Evolutionary conservation across 1,139 yeast species (phyloP).

Genomic region (Candida tetrigidarum): DNA sequence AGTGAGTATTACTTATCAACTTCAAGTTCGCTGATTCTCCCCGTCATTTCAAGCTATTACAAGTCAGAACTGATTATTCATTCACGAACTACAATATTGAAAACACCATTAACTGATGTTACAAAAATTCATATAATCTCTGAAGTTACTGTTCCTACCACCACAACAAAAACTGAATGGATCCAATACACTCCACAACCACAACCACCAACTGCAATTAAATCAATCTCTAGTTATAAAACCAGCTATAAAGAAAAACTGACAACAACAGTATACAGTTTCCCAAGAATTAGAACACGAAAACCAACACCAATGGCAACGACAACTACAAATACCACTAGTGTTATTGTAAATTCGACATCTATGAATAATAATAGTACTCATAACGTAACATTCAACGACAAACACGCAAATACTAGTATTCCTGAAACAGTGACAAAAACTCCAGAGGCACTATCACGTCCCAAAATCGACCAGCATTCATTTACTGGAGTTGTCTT

Average conservation of each 20-base stretch:
- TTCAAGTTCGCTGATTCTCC: background rate
- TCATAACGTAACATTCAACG: no score
- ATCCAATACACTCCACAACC: background rate
- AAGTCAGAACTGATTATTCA: background rate
- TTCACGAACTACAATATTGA: background rate
- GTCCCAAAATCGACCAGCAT: conserved; percentile 1
- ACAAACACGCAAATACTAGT: background rate
- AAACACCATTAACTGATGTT: background rate
- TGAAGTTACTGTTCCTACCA: background rate
- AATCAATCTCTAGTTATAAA: background rate
- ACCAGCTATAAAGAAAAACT: background rate
- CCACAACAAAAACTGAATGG: conserved; percentile 6
- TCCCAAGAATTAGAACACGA: background rate
- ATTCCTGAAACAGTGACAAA: background rate
- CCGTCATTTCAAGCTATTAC: background rate
- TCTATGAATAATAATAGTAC: no score
- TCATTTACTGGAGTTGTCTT: conserved; percentile 17
- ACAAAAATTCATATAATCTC: conserved; percentile 1
- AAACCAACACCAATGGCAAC: no score
- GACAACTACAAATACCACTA: no score
- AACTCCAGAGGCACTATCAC: background rate
- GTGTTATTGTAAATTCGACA: no score
- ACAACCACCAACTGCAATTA: background rate
- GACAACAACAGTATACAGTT: background rate
- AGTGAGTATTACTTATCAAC: no score